These are phyloP conservation scores for Bryoerythrophyllum caledonicum DNA, from an alignment of 225 moss, liverwort and hornwort genomes.

Conservation along the genomic window DNA sequence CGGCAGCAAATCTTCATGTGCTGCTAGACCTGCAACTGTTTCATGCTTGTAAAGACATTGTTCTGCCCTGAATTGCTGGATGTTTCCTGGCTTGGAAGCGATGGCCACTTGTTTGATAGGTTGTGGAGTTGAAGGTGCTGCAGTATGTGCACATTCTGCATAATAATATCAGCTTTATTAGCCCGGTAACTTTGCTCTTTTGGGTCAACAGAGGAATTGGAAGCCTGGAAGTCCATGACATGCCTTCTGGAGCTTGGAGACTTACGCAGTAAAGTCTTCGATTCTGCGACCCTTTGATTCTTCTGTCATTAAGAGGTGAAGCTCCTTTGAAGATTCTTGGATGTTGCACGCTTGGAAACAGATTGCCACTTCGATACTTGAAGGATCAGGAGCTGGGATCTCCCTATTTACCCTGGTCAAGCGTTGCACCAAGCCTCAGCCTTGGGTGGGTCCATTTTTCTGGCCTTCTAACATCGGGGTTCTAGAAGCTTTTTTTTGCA, in stretches of 20 bases:
- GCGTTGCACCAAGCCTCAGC: no score
- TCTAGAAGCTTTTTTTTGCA: no score
- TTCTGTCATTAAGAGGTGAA: constrained; percentile 16
- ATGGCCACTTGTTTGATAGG: neutral
- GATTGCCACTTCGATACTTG: constrained; percentile 23
- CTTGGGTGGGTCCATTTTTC: no score
- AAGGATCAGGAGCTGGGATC: no score
- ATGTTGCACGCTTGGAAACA: neutral
- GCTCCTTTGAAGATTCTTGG: constrained; percentile 20
- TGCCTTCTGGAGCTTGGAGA: neutral
- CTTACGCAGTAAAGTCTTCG: constrained; percentile 12
- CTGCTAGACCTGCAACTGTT: neutral
- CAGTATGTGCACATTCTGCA: neutral
- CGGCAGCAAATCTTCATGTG: no score
- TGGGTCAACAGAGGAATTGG: neutral
- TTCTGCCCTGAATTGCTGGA: neutral
- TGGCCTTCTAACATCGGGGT: no score
- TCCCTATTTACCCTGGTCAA: no score
- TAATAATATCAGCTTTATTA: neutral
- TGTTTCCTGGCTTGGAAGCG: neutral
- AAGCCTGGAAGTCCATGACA: neutral
- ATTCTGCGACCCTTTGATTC: constrained; percentile 32
- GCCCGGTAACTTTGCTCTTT: neutral
- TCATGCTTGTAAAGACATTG: neutral
- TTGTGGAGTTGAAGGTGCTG: neutral